Conservation (phyloP, 208 protist species). For the Zelonia costaricensis region DNA sequence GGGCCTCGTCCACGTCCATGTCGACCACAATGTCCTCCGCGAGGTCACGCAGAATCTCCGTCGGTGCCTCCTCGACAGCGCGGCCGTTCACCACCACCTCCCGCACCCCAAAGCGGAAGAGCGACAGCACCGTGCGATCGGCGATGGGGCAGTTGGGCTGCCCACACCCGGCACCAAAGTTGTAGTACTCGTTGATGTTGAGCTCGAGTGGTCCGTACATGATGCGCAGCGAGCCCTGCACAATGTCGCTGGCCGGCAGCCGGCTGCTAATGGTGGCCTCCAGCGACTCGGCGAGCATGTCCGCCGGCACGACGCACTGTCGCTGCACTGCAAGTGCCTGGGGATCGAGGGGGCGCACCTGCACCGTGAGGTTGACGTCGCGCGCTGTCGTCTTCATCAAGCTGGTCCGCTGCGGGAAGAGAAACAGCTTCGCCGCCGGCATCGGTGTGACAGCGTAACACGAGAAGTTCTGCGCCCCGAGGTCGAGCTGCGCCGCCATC, state of each 20-base stretch:
- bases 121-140: slow-evolving; percentile 80
- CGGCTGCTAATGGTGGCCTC: slow-evolving; percentile 62
- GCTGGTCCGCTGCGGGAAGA: slow-evolving; percentile 71
- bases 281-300: slow-evolving; percentile 79
- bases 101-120: slow-evolving; percentile 82
- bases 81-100: slow-evolving; percentile 80
- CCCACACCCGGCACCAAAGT: slow-evolving; percentile 83
- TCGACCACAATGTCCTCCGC: slow-evolving; percentile 77
- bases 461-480: slow-evolving; percentile 61
- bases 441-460: slow-evolving; percentile 81
- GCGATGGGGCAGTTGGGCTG: slow-evolving; percentile 74
- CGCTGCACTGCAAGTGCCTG: slow-evolving; percentile 59
- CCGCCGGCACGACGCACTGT: slow-evolving; percentile 70
- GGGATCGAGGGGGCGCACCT: slow-evolving; percentile 57
- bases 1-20: slow-evolving; percentile 74
- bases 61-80: slow-evolving; percentile 54
- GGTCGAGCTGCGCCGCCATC: slow-evolving; percentile 77
- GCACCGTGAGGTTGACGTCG: slow-evolving; percentile 76
- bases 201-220: slow-evolving; percentile 82
- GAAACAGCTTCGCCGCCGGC: slow-evolving; percentile 68
- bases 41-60: slow-evolving; percentile 19
- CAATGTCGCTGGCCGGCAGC: slow-evolving; percentile 65
- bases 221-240: slow-evolving; percentile 82
- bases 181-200: slow-evolving; percentile 88
- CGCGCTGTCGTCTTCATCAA: slow-evolving; percentile 58